Percentiles rank a stretch among this genome's conserved stretches.
These are phyloP conservation scores for Citrus glauca DNA, from an alignment of 345 rosid genomes.

Conservation along the genomic window DNA sequence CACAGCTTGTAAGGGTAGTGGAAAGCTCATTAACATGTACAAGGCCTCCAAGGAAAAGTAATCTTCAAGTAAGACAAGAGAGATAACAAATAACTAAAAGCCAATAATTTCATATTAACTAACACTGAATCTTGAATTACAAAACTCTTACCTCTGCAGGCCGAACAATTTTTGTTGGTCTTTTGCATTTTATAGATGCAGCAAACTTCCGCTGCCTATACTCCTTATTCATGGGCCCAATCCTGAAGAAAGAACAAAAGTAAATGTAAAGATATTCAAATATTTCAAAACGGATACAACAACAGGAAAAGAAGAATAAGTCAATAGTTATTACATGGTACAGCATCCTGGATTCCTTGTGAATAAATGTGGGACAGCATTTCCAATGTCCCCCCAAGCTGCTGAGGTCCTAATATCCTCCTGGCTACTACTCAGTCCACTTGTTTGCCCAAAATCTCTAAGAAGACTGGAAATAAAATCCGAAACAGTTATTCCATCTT, in stretches of 20 bases:
- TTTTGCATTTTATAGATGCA: conserved; percentile 9
- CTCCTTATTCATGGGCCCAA: conserved; percentile 33
- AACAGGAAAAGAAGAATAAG: neutral
- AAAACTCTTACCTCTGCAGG: conserved; percentile 31
- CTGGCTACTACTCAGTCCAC: conserved; percentile 12
- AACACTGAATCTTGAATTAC: neutral
- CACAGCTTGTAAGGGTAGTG: neutral
- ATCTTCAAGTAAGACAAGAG: too few relatives aligned
- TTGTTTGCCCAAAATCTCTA: conserved; percentile 18
- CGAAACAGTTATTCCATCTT: conserved; percentile 26
- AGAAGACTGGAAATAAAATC: conserved; percentile 29
- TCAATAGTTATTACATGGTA: conserved; percentile 34
- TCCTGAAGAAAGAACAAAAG: conserved; percentile 24
- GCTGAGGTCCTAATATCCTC: conserved; percentile 6
- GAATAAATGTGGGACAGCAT: conserved; percentile 18
- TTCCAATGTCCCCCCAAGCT: conserved; percentile 38
- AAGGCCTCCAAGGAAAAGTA: neutral
- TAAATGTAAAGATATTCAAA: neutral
- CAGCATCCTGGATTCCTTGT: conserved; percentile 24
- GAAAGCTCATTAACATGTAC: neutral
- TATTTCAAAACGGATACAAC: neutral
- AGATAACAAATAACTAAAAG: neutral
- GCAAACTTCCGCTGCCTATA: conserved; percentile 20
- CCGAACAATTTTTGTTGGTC: neutral
- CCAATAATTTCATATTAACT: neutral